Base-by-base conservation (phyloP, 2,329 filamentous ascomycete genomes). In the Fusarium sp. region DNA sequence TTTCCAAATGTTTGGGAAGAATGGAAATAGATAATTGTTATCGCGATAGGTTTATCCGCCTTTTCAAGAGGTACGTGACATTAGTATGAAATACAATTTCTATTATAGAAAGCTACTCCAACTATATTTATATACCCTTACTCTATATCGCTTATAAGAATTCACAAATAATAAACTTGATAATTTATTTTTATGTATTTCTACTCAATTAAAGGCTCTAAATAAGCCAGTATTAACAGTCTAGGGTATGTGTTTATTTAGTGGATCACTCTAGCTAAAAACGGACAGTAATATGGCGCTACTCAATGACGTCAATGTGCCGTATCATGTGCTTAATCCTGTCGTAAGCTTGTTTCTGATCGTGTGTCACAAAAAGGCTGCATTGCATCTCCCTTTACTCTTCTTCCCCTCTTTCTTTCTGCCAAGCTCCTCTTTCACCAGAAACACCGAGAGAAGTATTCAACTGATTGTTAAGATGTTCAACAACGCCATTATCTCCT, bases 401-500 rank as follows among this genome's bases (percentile, higher is more conserved):
- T 23, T 20, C 28, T 37, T 20, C 40, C 40, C 18, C 45, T 60
- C 46, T 44, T 65, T 20, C 9, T 16, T 42, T 50, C 23, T 15
- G 23, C 20, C 16, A 50, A 37, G 23, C 23, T 50, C 6, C n/a
- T 53, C 13, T n/a, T 18, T 6, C 11, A 20, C 13, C 18, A 18
- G 40, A 45, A n/a, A 13, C 4, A 8, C 1, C 15, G 5, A 8
- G 7, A 33, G 30, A 30, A 30, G 30, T 11, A 30, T 2, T 11
- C 9, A 36, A 7, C 10, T 4, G 5, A 1, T 3, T 23, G 16
- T 8, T 18, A 63, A 57, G 10, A 73, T 73, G 69, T n/a, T 67
- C 15, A 65, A 65, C n/a, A 50, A 45, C 36, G 45, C 57, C 2
- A 10, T 72, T 37, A 58, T 70, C 37, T 52, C 68, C 9, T 71